Base-by-base conservation (phyloP, 108 stramenopile species). In the Skeletonema grethae region DNA sequence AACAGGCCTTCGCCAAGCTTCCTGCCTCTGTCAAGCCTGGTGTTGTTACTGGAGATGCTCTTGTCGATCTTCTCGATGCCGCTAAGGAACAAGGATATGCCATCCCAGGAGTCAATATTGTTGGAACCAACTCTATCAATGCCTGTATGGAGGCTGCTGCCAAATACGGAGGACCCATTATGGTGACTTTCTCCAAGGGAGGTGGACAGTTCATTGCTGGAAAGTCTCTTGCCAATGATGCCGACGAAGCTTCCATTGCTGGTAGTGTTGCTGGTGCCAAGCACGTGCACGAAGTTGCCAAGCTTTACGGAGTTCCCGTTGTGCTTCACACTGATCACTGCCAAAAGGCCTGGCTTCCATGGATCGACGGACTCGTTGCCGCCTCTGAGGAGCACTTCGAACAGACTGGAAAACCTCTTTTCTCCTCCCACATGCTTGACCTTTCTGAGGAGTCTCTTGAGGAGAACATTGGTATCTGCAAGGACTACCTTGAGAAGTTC, bases 391-490 rank as follows among this genome's bases (percentile, higher is more conserved):
- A 95, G 61, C 90, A 96, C 90, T 97, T 87, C 76, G 80, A 76
- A 59, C 63, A 75, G 56, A 85, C 90, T 58, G 97, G 97, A 48
- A 84, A 86, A 59, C 97, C 97, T 24, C 89, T 98, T 57, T 98
- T 96, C 88, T 93, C 92, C 16, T 91, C 89, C 16, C 97, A 98
- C 92, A 98, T 98, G 97, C 88, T 98, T 70, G 97, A 98, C 73
- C 87, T 98, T 65, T 95, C 93, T 60, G 97, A 98, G 85, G 97
- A 98, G 70, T 87, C 95, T 36, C 86, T 96, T 71, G 96, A 97
- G 84, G 97, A 98, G 85, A 98, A 98, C 90, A 97, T 98, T 71
- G 86, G 58, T 59, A 98, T 96, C 79, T 98, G 97, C 93, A 94
- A 95, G 85, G 70, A 87, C 41, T 97, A 97, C 90, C 84, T 97